Evolutionary conservation across 257 asterid genomes (phyloP), one percentile per base, ranked within the genome.

Genomic region (Plantago major): DNA sequence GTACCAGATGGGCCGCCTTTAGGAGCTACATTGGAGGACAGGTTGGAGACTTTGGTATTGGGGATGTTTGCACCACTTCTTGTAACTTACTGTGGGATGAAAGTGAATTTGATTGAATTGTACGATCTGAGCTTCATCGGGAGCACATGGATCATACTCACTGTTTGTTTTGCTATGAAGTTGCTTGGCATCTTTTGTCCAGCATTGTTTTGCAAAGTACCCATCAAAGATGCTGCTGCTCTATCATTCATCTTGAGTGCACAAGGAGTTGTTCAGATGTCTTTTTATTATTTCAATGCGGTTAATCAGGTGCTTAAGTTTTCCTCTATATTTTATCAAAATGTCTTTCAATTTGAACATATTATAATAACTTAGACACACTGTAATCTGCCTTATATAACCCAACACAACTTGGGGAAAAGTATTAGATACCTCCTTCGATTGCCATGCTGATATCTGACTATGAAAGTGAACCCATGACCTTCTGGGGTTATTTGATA

Each of bases 1-100:
- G 82, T 88, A 55, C 98, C 98, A 0, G 94, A 83, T 12, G 98
- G 98, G n/a, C 98, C 98, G 0, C 98, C 98, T 33, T 52, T 91
- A 26, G 98, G 98, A 26, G 75, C 98, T 7, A 84, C 96, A 7
- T 62, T 91, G 50, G 94, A 79, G 54, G 88, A 90, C 18, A 77
- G 79, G 71, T 58, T 91, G 70, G 96, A 91, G 60, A 84, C 95
- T 9, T 2, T 84, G 6, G 64, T 80, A 4, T 79, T 81, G 10
- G 96, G 96, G 28, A 17, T 91, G 78, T 30, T 88, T 56, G 85
- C 85, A 10, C 96, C 98, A 0, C 90, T 91, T 15, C 13, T 91
- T 59, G 74, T 88, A n/a, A 84, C 98, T 3, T 78, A 51, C 55
- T 85, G 91, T 49, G 96, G 95, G 63, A 76, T 82, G 95, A 85